Conservation (phyloP, 768 basidiomycete species). For the Baorangia bicolor region DNA sequence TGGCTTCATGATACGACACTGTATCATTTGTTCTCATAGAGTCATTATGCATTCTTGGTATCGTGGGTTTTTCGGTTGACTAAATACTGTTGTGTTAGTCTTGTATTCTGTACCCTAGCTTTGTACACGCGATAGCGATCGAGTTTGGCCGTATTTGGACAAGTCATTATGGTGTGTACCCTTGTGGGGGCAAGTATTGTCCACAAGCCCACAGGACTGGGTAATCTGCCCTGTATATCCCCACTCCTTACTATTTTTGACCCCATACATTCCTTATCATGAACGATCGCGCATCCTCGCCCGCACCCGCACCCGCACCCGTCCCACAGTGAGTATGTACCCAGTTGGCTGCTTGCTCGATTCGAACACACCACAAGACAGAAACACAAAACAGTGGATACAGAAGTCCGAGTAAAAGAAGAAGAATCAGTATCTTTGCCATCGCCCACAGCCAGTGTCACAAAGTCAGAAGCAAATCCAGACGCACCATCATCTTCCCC, state of each 20-base stretch:
- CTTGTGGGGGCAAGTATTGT: constrained; percentile 4
- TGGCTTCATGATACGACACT: neutral
- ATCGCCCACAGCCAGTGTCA: constrained; percentile 6
- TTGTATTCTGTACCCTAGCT: constrained; percentile 12
- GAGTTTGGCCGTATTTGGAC: constrained; percentile 29
- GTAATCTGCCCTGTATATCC: constrained; percentile 17
- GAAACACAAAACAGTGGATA: neutral
- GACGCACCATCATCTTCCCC: constrained; percentile 3
- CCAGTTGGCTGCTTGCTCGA: neutral
- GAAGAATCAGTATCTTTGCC: constrained; percentile 2
- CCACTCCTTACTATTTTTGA: neutral
- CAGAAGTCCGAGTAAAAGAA: constrained; percentile 14
- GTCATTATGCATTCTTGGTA: neutral
- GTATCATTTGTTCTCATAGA: neutral
- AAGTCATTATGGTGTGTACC: neutral
- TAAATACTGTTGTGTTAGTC: neutral
- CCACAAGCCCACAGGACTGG: constrained; percentile 9
- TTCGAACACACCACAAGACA: constrained; percentile 17
- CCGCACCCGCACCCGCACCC: neutral
- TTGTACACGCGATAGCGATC: constrained; percentile 1
- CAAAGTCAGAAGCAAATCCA: neutral
- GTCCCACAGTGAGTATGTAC: constrained; percentile 17
- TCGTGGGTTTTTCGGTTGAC: neutral
- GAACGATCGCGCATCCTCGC: constrained; percentile 21
- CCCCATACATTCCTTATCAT: constrained; percentile 33